Conservation (phyloP, 768 basidiomycete species). For the Tylopilus rubrobrunneus region DNA sequence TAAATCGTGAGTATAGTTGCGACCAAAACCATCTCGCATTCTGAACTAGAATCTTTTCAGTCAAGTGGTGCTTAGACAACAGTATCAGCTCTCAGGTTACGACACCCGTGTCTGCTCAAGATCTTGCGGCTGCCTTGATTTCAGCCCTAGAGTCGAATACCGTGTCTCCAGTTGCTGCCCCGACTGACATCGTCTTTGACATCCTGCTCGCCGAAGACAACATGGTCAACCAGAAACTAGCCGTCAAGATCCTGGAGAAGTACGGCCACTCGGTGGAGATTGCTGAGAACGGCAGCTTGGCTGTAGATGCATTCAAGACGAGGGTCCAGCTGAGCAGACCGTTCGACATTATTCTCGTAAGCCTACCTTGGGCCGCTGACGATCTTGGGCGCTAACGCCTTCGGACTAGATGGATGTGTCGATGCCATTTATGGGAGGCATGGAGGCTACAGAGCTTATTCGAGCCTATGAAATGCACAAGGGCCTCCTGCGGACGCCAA, state of each 20-base stretch:
- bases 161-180: slow-evolving; percentile 79
- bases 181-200: slow-evolving; percentile 84
- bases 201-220: slow-evolving; percentile 98
- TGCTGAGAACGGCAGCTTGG: slow-evolving; percentile 94
- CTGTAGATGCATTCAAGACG: slow-evolving; percentile 87
- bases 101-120: slow-evolving; percentile 82
- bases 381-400: slow-evolving; percentile 1
- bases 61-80: slow-evolving; percentile 96
- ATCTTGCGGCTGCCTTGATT: slow-evolving; percentile 87
- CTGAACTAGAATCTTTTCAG: slow-evolving; percentile 34
- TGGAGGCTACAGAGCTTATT: slow-evolving; percentile 94
- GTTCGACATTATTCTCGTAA: slow-evolving; percentile 88
- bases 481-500: slow-evolving; percentile 72
- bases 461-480: slow-evolving; percentile 77
- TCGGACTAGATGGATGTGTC: slow-evolving; percentile 87
- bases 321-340: slow-evolving; percentile 66
- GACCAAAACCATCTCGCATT: not conserved
- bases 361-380: slow-evolving; percentile 26
- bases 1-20: slow-evolving; percentile 56
- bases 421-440: slow-evolving; percentile 98
- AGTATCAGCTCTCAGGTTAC: slow-evolving; percentile 95
- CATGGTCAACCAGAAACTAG: slow-evolving; percentile 91
- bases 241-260: slow-evolving; percentile 94
- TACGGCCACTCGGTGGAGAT: slow-evolving; percentile 95
- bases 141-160: slow-evolving; percentile 95